These are phyloP conservation scores for Trametopsis cervina DNA, from an alignment of 768 basidiomycete genomes.

Conservation along the genomic window DNA sequence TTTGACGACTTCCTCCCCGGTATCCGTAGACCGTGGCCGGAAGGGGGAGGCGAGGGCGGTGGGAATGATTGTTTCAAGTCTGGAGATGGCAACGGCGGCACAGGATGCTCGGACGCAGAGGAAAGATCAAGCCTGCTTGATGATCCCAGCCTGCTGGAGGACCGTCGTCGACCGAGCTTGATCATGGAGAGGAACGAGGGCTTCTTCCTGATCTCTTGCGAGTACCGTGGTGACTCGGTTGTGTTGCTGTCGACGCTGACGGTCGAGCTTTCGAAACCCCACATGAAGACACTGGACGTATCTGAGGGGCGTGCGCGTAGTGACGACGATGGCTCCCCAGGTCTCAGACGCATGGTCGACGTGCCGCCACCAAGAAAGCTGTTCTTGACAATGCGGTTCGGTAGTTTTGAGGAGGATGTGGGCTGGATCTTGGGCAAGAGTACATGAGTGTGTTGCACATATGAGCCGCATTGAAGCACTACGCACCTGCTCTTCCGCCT, in stretches of 20 bases:
- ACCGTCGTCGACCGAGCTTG: slow-evolving; percentile 30
- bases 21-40: neutral
- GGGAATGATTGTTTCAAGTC: slow-evolving; percentile 14
- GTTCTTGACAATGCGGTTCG: neutral
- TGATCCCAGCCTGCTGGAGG: slow-evolving; percentile 33
- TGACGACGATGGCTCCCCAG: slow-evolving; percentile 10
- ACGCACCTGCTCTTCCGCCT: slow-evolving; percentile 10
- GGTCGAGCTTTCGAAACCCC: slow-evolving; percentile 15
- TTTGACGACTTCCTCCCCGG: slow-evolving; percentile 12
- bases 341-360: too few species aligned
- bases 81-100: slow-evolving; percentile 16
- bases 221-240: slow-evolving; percentile 22
- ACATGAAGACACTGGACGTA: slow-evolving; percentile 12
- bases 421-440: slow-evolving; percentile 13
- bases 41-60: slow-evolving; percentile 15
- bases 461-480: neutral
- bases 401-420: too few species aligned
- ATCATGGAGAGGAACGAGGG: slow-evolving; percentile 34
- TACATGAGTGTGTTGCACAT: too few species aligned
- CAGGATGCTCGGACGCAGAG: slow-evolving; percentile 30
- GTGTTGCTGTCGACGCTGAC: slow-evolving; percentile 26
- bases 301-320: neutral
- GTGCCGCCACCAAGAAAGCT: slow-evolving; percentile 4
- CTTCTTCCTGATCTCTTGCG: slow-evolving; percentile 38
- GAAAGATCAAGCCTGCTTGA: slow-evolving; percentile 19